Conservation (phyloP, 208 protist genomes). For the Crithidia mellificae region DNA sequence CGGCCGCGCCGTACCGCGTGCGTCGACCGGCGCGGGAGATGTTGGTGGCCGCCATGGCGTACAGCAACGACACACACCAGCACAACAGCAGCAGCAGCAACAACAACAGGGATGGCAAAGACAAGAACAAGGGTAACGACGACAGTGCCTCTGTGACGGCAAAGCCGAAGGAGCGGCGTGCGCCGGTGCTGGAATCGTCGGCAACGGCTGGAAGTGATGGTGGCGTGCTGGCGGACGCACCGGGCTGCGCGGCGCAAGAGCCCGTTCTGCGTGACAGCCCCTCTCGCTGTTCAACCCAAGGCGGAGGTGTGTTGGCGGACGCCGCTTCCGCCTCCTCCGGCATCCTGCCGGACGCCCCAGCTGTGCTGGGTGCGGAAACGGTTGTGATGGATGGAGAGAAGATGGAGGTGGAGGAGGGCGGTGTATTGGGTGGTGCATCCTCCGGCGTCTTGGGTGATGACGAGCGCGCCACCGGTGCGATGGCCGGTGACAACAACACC, state of each 20-base stretch:
- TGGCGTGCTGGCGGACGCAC: constrained; percentile 1
- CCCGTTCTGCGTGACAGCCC: too few relatives aligned
- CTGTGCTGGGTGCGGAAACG: neutral
- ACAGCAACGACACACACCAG: neutral
- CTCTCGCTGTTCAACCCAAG: too few relatives aligned
- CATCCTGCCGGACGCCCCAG: constrained; percentile 11
- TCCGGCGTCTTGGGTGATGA: constrained; percentile 6
- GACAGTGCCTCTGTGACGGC: neutral
- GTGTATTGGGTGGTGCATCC: too few relatives aligned
- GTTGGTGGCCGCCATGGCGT: constrained; percentile 18
- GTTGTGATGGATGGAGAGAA: neutral
- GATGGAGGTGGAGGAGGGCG: neutral
- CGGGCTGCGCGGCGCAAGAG: too few relatives aligned
- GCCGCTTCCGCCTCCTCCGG: too few relatives aligned
- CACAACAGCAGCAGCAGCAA: neutral
- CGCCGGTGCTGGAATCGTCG: too few relatives aligned
- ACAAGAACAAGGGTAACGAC: neutral
- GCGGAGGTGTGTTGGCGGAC: too few relatives aligned
- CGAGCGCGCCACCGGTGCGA: neutral
- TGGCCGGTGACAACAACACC: too few relatives aligned
- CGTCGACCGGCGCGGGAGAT: constrained; percentile 62
- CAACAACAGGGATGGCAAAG: too few relatives aligned
- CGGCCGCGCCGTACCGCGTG: constrained; percentile 43
- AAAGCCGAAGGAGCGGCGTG: too few relatives aligned
- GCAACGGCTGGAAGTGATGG: too few relatives aligned